Evolutionary conservation across 352 stramenopile species (phyloP).

Genomic region (Phytophthora quininea): DNA sequence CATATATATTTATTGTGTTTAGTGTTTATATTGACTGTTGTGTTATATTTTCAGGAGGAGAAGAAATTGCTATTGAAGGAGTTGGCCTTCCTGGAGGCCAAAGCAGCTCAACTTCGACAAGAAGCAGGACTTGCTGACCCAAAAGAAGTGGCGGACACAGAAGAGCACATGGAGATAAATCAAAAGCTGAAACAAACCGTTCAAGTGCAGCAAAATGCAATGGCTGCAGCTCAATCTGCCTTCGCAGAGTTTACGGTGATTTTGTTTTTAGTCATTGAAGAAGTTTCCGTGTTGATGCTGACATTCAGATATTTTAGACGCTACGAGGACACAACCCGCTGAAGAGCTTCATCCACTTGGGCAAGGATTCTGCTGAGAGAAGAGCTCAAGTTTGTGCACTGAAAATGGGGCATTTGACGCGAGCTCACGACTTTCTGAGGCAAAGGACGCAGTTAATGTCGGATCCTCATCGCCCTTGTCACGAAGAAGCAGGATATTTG

Average conservation of each 20-base stretch:
- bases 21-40: not conserved
- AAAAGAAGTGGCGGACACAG: constrained; percentile 30
- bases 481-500: constrained; percentile 44
- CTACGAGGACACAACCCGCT: constrained; percentile 31
- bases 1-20: not conserved
- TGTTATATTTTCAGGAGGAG: constrained; percentile 33
- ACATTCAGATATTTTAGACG: constrained; percentile 5
- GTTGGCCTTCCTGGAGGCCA: constrained; percentile 36
- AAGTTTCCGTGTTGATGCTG: not conserved
- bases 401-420: constrained; percentile 37
- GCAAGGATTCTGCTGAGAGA: constrained; percentile 18
- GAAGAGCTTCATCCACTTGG: constrained; percentile 35
- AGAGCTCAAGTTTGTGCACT: constrained; percentile 33
- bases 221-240: constrained; percentile 29
- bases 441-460: constrained; percentile 34
- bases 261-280: constrained; percentile 1
- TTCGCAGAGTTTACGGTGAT: constrained; percentile 43
- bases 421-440: constrained; percentile 35
- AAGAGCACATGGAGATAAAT: constrained; percentile 28
- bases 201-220: constrained; percentile 23
- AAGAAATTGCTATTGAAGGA: constrained; percentile 35
- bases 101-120: constrained; percentile 32
- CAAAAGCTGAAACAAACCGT: constrained; percentile 26
- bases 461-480: constrained; percentile 30
- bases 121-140: constrained; percentile 33